These are phyloP conservation scores for Chrysosporium queenslandicum DNA, from an alignment of 2,329 filamentous ascomycete species.

Conservation along the genomic window DNA sequence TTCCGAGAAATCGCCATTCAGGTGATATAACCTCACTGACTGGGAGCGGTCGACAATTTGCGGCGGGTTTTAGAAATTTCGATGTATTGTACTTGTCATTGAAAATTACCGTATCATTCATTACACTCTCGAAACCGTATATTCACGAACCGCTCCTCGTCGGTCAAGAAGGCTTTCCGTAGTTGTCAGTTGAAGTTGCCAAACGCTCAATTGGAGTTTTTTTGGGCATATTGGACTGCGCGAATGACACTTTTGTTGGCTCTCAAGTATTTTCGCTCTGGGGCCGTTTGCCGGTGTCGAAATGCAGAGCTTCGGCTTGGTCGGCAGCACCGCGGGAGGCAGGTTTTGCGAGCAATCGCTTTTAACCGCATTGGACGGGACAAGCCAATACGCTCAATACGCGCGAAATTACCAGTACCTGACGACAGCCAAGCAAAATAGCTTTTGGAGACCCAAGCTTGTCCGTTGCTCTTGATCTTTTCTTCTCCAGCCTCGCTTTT, in stretches of 20 bases:
- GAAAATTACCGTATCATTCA: neutral
- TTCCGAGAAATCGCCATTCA: conserved; percentile 8
- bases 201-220: neutral
- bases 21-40: neutral
- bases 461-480: neutral
- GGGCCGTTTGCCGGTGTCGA: neutral
- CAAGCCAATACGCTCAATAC: neutral
- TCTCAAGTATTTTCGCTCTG: neutral
- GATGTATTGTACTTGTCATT: neutral
- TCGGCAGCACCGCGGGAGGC: neutral
- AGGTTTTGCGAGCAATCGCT: neutral
- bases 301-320: neutral
- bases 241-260: neutral
- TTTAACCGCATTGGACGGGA: neutral
- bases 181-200: neutral
- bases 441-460: conserved; percentile 4
- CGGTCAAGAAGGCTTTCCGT: neutral
- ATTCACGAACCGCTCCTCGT: neutral
- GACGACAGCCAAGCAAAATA: conserved; percentile 6
- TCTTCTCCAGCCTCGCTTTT: neutral
- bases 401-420: neutral
- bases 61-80: neutral
- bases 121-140: neutral
- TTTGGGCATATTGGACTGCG: neutral
- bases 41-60: no score